phyloP scores from a whole-genome alignment of 257 asterid species.

The Nicotiana obtusifolia region DNA sequence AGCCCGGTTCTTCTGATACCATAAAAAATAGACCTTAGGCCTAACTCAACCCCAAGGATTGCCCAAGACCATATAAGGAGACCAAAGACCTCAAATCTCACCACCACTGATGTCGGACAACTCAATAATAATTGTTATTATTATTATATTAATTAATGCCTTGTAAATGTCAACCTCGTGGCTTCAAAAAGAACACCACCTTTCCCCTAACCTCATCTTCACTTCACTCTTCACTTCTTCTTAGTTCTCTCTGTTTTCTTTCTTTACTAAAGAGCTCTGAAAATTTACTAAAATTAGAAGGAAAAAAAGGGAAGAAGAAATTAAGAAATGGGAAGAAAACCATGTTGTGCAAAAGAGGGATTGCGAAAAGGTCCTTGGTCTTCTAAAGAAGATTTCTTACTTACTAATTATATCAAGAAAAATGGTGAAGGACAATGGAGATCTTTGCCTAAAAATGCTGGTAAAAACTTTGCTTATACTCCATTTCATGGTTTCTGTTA shows the following conservation, averaged over 20 bases:
- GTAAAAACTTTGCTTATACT: slow-evolving; percentile 10
- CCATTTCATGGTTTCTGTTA: not conserved
- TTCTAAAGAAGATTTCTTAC: slow-evolving; percentile 38
- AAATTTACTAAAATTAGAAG: not conserved
- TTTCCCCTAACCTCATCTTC: not conserved
- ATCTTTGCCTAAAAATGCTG: slow-evolving; percentile 51
- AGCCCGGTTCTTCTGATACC: too few relatives aligned
- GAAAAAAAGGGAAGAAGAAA: not conserved
- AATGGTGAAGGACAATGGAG: slow-evolving; percentile 64
- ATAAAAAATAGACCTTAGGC: too few relatives aligned
- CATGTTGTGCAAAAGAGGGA: slow-evolving; percentile 55
- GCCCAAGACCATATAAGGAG: too few relatives aligned
- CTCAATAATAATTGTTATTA: too few relatives aligned
- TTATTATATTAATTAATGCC: not conserved
- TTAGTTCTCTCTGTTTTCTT: not conserved
- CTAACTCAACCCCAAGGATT: too few relatives aligned
- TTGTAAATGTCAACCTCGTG: not conserved
- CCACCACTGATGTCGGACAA: too few relatives aligned
- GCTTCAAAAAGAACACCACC: not conserved
- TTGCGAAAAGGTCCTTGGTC: slow-evolving; percentile 55
- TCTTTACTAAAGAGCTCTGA: not conserved
- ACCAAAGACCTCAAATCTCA: too few relatives aligned
- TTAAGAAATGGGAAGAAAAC: slow-evolving; percentile 42
- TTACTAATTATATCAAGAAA: slow-evolving; percentile 34
- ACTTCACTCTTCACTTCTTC: not conserved